Evolutionary conservation across 345 rosid genomes (phyloP).

Genomic region (Gossypioides kirkii): DNA sequence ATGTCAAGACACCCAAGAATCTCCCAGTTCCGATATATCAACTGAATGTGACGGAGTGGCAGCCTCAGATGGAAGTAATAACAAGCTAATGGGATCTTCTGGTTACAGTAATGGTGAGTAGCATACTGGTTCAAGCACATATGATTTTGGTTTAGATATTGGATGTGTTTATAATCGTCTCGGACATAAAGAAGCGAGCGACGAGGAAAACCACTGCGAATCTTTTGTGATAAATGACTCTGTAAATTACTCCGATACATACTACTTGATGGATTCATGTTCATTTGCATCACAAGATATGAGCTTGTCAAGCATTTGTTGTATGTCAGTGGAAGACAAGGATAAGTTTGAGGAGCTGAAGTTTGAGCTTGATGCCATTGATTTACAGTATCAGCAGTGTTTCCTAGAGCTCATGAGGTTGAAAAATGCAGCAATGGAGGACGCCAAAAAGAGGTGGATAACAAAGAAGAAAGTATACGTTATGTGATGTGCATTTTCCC

Average conservation of each 20-base stretch:
- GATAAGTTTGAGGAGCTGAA: constrained; percentile 41
- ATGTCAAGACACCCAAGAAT: constrained; percentile 25
- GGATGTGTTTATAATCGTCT: constrained; percentile 15
- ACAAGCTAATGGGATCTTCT: constrained; percentile 28
- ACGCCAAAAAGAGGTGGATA: constrained; percentile 58
- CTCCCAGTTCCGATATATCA: constrained; percentile 44
- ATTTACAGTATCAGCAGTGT: constrained; percentile 48
- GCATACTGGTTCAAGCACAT: background rate
- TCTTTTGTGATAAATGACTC: constrained; percentile 23
- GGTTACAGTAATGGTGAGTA: constrained; percentile 20
- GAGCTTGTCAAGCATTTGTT: constrained; percentile 33
- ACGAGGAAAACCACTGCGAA: constrained; percentile 11
- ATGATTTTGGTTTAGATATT: constrained; percentile 16
- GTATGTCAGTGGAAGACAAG: constrained; percentile 32
- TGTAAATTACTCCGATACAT: constrained; percentile 24
- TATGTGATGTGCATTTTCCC: constrained; percentile 13
- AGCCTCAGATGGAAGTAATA: constrained; percentile 19
- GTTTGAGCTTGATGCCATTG: constrained; percentile 50
- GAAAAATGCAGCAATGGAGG: constrained; percentile 61
- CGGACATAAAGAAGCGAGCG: constrained; percentile 7
- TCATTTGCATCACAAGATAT: constrained; percentile 36
- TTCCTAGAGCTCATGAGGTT: constrained; percentile 51
- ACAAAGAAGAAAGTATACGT: constrained; percentile 38
- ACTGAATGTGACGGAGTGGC: constrained; percentile 35
- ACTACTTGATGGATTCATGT: constrained; percentile 32